Percentiles rank a stretch among this genome's conserved stretches.
Evolutionary conservation across 257 asterid species (phyloP).

Genomic region (Fraxinus americana): DNA sequence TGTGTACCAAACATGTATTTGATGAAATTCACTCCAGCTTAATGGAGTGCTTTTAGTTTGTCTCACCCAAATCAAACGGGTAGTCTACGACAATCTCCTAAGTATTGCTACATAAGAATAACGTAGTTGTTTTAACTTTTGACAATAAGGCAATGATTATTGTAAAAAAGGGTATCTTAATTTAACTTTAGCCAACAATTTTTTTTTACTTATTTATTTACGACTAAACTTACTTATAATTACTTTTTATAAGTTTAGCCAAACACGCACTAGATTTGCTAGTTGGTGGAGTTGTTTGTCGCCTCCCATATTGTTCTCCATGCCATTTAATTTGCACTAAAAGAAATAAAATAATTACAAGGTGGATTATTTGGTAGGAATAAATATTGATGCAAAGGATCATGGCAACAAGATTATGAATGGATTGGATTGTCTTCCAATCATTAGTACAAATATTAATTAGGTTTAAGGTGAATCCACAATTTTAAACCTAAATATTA

Average conservation of each 20-base stretch:
- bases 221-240: not conserved
- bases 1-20: too few species aligned
- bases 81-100: too few species aligned
- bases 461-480: conserved; percentile 1
- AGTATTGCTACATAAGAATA: too few species aligned
- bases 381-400: conserved; percentile 4
- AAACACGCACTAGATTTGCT: not conserved
- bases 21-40: too few species aligned
- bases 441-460: conserved; percentile 21
- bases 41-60: too few species aligned
- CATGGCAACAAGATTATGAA: conserved; percentile 9
- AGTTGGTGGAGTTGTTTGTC: conserved; percentile 9
- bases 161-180: too few species aligned
- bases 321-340: conserved; percentile 30
- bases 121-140: too few species aligned
- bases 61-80: too few species aligned
- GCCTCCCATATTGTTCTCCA: conserved; percentile 26
- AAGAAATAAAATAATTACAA: conserved; percentile 15
- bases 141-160: too few species aligned
- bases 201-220: not conserved
- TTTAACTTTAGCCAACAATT: not conserved
- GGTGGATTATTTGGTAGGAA: conserved; percentile 1
- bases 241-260: not conserved
- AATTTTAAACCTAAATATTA: conserved; percentile 7
- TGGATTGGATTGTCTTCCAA: conserved; percentile 19